Conservation (phyloP, 306 rosid species). For the Citrullus amarus region DNA sequence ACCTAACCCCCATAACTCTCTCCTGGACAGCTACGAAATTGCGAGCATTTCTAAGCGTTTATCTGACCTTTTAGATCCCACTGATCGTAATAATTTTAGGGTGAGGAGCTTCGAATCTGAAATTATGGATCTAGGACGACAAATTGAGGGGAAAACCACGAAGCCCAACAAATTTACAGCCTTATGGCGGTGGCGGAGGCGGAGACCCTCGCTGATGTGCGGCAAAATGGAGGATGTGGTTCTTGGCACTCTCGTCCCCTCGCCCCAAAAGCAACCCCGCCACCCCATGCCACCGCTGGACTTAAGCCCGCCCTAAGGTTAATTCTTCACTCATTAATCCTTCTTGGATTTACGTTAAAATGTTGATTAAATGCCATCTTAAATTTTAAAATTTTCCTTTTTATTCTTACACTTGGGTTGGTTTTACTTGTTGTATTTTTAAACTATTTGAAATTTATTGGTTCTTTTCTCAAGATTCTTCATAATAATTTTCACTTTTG, state of each 20-base stretch:
- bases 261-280: not conserved
- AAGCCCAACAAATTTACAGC: not conserved
- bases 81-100: not conserved
- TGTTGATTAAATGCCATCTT: not conserved
- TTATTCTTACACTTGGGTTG: no score
- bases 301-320: not conserved
- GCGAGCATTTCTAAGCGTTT: constrained; percentile 40
- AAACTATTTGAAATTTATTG: no score
- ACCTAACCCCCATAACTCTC: constrained; percentile 13
- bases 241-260: not conserved
- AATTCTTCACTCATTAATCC: not conserved
- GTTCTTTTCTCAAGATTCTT: no score
- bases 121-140: not conserved
- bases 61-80: constrained; percentile 27
- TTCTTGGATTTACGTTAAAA: not conserved
- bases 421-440: no score
- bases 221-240: constrained; percentile 3
- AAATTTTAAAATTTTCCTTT: no score
- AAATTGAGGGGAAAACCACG: not conserved
- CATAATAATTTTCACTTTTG: no score
- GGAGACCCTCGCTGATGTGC: not conserved
- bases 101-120: not conserved
- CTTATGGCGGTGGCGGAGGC: not conserved
- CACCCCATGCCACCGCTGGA: not conserved
- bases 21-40: constrained; percentile 54